phyloP scores from a whole-genome alignment of 2,329 filamentous ascomycete genomes.

The Davidsoniella australis region DNA sequence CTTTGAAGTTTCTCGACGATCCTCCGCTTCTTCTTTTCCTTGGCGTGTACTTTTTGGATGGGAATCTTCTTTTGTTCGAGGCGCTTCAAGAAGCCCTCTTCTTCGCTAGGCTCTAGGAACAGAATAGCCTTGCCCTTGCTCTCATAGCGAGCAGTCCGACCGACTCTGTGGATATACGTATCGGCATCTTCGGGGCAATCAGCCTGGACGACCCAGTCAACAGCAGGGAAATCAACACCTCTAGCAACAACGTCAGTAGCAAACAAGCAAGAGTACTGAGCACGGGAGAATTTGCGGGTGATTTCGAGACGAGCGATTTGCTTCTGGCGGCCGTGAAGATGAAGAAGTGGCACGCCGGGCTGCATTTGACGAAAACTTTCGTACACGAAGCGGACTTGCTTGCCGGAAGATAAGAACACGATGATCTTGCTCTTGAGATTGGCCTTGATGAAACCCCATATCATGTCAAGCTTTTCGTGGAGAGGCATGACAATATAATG shows the following conservation, averaged over 20 bases:
- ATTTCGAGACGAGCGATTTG: constrained; percentile 79
- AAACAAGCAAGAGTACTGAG: constrained; percentile 77
- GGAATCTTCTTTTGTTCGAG: constrained; percentile 81
- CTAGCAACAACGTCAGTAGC: constrained; percentile 90
- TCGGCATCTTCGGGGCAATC: constrained; percentile 94
- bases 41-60: constrained; percentile 70
- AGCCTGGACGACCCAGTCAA: constrained; percentile 98
- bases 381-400: constrained; percentile 91
- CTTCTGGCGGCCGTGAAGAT: constrained; percentile 88
- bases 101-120: constrained; percentile 84
- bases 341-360: constrained; percentile 80
- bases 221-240: constrained; percentile 86
- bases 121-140: constrained; percentile 73
- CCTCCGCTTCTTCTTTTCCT: constrained; percentile 73
- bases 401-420: constrained; percentile 86
- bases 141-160: constrained; percentile 85
- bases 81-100: constrained; percentile 73
- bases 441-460: constrained; percentile 82
- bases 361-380: constrained; percentile 86
- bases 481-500: constrained; percentile 79
- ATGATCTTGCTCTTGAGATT: constrained; percentile 90
- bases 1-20: constrained; percentile 77
- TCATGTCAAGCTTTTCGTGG: constrained; percentile 73
- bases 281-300: constrained; percentile 61
- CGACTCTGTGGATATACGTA: constrained; percentile 93